phyloP scores from a whole-genome alignment of 306 rosid genomes.

The Vigna radiata region DNA sequence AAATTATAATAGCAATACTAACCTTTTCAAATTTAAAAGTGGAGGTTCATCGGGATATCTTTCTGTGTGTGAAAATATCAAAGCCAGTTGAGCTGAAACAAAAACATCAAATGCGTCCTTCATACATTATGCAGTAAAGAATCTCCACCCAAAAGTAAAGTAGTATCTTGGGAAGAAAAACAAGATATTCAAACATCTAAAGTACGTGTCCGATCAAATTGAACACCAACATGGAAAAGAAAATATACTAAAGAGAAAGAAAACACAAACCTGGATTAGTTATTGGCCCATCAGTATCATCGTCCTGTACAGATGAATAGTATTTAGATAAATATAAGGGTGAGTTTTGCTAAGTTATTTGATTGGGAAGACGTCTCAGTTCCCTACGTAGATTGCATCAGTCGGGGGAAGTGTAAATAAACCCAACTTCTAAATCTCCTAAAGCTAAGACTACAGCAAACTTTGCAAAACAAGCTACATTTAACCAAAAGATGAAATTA shows the following conservation, averaged over 20 bases:
- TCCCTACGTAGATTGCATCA: slow-evolving; percentile 24
- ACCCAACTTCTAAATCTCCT: slow-evolving; percentile 33
- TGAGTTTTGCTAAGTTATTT: slow-evolving; percentile 7
- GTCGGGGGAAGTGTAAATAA: slow-evolving; percentile 5
- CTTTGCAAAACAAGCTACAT: slow-evolving; percentile 13
- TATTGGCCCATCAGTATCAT: slow-evolving; percentile 67
- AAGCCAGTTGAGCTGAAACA: slow-evolving; percentile 89
- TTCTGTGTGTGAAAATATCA: slow-evolving; percentile 90
- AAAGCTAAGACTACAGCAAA: slow-evolving; percentile 18
- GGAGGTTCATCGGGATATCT: slow-evolving; percentile 99
- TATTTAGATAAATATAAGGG: slow-evolving; percentile 37
- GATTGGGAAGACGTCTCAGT: slow-evolving; percentile 21
- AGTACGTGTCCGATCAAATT: slow-evolving; percentile 15
- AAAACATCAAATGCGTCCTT: slow-evolving; percentile 42
- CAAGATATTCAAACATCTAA: slow-evolving; percentile 34
- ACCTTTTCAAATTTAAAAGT: slow-evolving; percentile 89
- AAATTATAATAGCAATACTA: slow-evolving; percentile 1
- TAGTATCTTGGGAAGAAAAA: slow-evolving; percentile 36
- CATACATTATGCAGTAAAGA: slow-evolving; percentile 26
- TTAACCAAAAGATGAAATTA: not conserved
- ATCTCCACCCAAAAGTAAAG: slow-evolving; percentile 44
- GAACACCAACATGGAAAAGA: slow-evolving; percentile 18
- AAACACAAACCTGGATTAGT: slow-evolving; percentile 73
- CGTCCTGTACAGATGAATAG: slow-evolving; percentile 71
- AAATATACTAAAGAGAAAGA: slow-evolving; percentile 40